Evolutionary conservation across 1,139 yeast genomes (phyloP), one percentile per base, ranked within the genome.

Genomic region (Pichia sp.): DNA sequence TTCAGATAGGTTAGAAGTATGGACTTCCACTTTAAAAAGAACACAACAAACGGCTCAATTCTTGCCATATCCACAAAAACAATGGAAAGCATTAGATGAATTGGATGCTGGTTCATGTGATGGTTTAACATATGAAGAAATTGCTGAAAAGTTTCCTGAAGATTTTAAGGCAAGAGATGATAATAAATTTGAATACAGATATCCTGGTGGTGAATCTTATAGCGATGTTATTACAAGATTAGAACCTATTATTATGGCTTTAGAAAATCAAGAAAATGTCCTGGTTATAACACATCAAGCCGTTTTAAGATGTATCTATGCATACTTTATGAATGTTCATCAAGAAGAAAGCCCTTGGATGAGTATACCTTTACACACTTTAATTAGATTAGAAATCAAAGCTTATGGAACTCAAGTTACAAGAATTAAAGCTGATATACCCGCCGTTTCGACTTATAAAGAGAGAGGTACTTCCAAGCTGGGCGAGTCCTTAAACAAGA

Each of bases 271-370:
- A 64, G 98, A 91, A 54, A 89, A 91, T 60, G 88, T 91, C 43
- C 70, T 93, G 60, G 91, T 91, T 49, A 93, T 93, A 33, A 93
- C 98, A 14, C 99, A 91, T 61, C 99, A 91, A 65, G 98, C 98
- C 0, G 97, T 91, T 19, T 70, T 91, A 53, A 76, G 99, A 56
- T 91, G 99, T 61, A 81, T 91, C 43, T 91, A 91, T 63, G 97
- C 98, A 5, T 91, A 93, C 62, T 91, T 89, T 60, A 93, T 91
- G 97, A 91, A 91, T 60, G 95, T 91, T 16, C 96, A 96, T 5
- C 97, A 89, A 62, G 96, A 91, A 56, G 93, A 88, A 60, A 78
- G 89, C 46, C 99, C 99, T 5, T 91, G 98, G 97, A 89, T 91
- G 96, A 87, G 94, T 37, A 94, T 91, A 43, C 99, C 99, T 8